Percentiles rank a stretch among this genome's conserved stretches.
These are phyloP conservation scores for Rhodomyrtus psidioides DNA, from an alignment of 441 rosid species.

Conservation along the genomic window DNA sequence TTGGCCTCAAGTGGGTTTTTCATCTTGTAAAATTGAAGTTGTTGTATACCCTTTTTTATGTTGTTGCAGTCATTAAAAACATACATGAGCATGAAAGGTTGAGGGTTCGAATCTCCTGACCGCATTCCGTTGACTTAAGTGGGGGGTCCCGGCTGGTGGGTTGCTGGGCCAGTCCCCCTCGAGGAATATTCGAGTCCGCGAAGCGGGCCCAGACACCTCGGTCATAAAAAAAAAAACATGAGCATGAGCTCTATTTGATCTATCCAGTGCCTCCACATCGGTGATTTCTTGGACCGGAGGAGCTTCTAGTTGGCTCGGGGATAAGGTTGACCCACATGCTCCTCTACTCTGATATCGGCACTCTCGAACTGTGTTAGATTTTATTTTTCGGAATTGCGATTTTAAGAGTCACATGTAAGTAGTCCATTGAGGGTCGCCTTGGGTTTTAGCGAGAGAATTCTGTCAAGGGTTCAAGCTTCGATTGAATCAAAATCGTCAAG, in stretches of 20 bases:
- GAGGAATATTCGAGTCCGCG: too few relatives aligned
- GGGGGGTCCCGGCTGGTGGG: too few relatives aligned
- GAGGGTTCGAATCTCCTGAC: too few relatives aligned
- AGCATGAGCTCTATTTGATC: not conserved
- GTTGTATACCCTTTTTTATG: not conserved
- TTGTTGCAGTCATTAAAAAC: not conserved
- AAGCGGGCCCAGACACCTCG: too few relatives aligned
- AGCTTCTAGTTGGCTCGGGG: not conserved
- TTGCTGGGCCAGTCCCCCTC: too few relatives aligned
- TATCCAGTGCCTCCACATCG: not conserved
- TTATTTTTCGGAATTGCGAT: not conserved
- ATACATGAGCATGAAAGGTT: not conserved
- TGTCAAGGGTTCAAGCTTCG: too few relatives aligned
- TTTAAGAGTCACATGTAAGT: not conserved
- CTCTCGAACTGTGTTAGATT: not conserved
- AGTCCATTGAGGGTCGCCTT: not conserved
- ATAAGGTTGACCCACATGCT: not conserved
- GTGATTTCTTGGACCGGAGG: too few relatives aligned
- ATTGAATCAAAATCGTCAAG: too few relatives aligned
- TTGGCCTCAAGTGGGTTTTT: not conserved
- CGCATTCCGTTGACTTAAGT: too few relatives aligned
- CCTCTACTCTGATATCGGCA: accelerated
- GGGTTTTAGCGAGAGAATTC: too few relatives aligned
- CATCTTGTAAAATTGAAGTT: not conserved
- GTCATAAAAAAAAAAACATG: too few relatives aligned